phyloP scores from a whole-genome alignment of 2,329 filamentous ascomycete genomes.

The Aspergillus caelatus region DNA sequence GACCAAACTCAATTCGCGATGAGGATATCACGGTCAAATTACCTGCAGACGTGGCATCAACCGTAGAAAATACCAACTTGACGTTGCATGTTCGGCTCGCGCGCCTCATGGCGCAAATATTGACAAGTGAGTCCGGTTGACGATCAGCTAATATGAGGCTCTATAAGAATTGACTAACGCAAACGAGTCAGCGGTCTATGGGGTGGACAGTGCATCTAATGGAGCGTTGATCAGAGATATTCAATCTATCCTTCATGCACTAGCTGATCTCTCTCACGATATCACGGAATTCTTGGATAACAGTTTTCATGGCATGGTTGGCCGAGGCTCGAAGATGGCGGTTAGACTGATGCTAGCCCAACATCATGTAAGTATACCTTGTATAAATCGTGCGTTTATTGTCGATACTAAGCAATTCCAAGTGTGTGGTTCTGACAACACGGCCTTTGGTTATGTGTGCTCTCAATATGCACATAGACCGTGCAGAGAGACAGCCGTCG shows the following conservation, averaged over 20 bases:
- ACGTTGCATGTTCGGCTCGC: conserved; percentile 31
- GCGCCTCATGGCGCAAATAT: conserved; percentile 28
- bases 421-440: conserved; percentile 32
- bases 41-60: conserved; percentile 23
- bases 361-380: conserved; percentile 25
- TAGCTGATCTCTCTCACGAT: conserved; percentile 29
- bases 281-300: conserved; percentile 26
- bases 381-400: background rate
- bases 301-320: conserved; percentile 28
- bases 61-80: conserved; percentile 26
- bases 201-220: conserved; percentile 27
- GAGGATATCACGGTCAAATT: conserved; percentile 32
- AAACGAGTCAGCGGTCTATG: conserved; percentile 26
- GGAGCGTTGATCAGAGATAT: conserved; percentile 28
- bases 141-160: background rate
- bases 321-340: conserved; percentile 30
- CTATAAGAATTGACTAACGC: background rate
- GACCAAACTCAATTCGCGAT: conserved; percentile 31
- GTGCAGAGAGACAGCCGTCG: conserved; percentile 21
- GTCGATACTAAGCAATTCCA: background rate
- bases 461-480: conserved; percentile 29
- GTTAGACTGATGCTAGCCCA: conserved; percentile 30
- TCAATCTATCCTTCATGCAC: conserved; percentile 28
- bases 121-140: conserved; percentile 22
- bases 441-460: conserved; percentile 31